phyloP scores from a whole-genome alignment of 208 protist genomes.

The Wallacemonas sp. region DNA sequence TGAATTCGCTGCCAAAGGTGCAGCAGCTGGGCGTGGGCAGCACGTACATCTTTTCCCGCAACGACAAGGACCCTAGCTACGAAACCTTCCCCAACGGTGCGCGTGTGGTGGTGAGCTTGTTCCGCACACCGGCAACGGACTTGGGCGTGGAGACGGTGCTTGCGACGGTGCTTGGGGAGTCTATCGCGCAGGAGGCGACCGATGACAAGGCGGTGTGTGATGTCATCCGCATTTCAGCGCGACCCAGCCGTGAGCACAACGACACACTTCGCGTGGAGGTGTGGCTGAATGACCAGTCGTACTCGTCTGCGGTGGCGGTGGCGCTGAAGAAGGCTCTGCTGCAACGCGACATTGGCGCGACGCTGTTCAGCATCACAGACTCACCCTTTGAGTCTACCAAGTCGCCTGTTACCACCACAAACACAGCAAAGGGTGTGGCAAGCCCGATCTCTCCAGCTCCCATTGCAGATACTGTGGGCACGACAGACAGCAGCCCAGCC shows the following conservation, averaged over 20 bases:
- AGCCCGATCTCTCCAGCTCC: neutral
- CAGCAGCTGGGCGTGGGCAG: constrained; percentile 78
- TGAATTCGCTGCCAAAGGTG: constrained; percentile 87
- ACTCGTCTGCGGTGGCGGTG: constrained; percentile 44
- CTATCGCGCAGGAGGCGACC: constrained; percentile 51
- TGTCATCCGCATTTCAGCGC: constrained; percentile 75
- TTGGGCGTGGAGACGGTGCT: constrained; percentile 69
- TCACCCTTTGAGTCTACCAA: constrained; percentile 44
- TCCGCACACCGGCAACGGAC: constrained; percentile 62
- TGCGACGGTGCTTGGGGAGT: constrained; percentile 75
- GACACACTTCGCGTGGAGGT: constrained; percentile 82
- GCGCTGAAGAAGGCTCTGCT: constrained; percentile 57
- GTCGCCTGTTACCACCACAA: neutral
- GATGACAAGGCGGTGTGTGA: constrained; percentile 75
- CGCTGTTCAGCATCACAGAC: constrained; percentile 61
- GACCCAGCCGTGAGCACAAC: constrained; percentile 59
- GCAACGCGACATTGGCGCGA: constrained; percentile 40
- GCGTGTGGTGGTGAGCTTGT: constrained; percentile 73
- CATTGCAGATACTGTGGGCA: neutral
- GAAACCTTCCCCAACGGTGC: constrained; percentile 86
- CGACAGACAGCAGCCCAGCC: neutral
- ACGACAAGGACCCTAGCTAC: constrained; percentile 86
- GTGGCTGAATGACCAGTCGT: constrained; percentile 80
- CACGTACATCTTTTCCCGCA: constrained; percentile 82
- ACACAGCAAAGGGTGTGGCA: neutral